Evolutionary conservation across 345 rosid species (phyloP).

Genomic region (Heritiera littoralis): DNA sequence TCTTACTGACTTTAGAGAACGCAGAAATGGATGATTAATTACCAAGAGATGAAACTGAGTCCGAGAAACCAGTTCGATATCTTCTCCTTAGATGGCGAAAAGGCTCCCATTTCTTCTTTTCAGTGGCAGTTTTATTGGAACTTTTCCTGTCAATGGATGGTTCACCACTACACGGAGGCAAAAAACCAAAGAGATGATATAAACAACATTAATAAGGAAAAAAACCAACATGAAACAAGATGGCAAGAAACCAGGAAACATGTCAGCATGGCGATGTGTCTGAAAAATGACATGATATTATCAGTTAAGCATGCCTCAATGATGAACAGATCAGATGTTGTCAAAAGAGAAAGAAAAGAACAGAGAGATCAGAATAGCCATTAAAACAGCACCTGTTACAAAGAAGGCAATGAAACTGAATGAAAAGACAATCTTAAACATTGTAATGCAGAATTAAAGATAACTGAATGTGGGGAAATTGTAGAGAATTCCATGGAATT

Average conservation of each 20-base stretch:
- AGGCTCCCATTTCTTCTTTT: constrained; percentile 18
- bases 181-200: neutral
- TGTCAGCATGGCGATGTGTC: neutral
- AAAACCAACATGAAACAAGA: neutral
- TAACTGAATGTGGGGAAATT: no score
- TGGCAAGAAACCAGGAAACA: neutral
- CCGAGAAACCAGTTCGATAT: constrained; percentile 16
- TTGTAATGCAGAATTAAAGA: no score
- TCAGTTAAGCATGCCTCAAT: neutral
- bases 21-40: constrained; percentile 9
- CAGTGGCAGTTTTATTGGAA: neutral
- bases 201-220: neutral
- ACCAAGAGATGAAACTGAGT: constrained; percentile 11
- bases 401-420: no score
- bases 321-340: neutral
- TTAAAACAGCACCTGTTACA: neutral
- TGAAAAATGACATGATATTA: neutral
- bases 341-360: neutral
- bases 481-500: no score
- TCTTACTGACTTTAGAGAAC: neutral
- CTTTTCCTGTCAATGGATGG: neutral
- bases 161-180: neutral
- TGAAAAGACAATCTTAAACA: no score
- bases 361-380: neutral
- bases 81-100: constrained; percentile 1